phyloP scores from a whole-genome alignment of 306 rosid genomes.

The Gleditsia sinensis region DNA sequence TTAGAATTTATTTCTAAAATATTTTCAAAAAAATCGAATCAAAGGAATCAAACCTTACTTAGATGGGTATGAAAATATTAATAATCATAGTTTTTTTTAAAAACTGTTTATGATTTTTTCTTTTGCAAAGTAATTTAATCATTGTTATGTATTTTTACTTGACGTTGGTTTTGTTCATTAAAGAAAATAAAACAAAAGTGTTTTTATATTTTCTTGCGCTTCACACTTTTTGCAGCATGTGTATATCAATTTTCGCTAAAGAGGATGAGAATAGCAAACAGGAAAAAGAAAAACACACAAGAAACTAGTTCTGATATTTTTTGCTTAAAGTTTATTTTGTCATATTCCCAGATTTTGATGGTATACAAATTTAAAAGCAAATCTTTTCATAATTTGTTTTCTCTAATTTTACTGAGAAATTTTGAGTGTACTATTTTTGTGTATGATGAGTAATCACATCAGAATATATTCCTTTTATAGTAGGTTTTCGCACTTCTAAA shows the following conservation, averaged over 20 bases:
- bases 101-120: no score
- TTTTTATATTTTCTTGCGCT: no score
- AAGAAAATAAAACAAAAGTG: no score
- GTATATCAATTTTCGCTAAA: background rate
- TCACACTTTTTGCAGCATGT: background rate
- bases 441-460: background rate
- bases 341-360: background rate
- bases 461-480: background rate
- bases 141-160: no score
- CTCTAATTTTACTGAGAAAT: background rate
- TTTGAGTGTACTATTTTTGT: background rate
- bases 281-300: background rate
- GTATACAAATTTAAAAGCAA: background rate
- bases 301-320: background rate
- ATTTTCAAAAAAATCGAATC: no score
- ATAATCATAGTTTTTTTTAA: no score
- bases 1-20: no score
- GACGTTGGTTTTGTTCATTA: no score
- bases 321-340: background rate
- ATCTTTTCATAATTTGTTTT: background rate
- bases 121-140: no score
- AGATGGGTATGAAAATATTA: no score
- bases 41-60: no score
- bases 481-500: no score
- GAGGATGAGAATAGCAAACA: background rate